A percentile compares a stretch with the other conserved stretches of the same genome.
Conservation (phyloP, 164 flowering plant genomes). For the Malania oleifera region DNA sequence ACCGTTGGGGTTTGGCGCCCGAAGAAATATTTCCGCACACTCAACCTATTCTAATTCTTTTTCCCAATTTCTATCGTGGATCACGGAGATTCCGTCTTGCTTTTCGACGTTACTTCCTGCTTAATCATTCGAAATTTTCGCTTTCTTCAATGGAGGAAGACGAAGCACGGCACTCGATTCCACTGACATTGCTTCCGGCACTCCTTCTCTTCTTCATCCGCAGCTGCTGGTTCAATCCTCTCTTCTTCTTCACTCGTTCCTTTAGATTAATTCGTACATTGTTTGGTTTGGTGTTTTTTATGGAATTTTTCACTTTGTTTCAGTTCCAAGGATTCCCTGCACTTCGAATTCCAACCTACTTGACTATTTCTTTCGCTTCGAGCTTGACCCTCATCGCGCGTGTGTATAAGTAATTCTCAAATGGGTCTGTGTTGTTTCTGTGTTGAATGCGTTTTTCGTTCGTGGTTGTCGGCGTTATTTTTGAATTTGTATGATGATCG, state of each 20-base stretch:
- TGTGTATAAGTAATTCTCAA: background rate
- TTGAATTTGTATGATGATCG: too few species aligned
- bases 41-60: too few species aligned
- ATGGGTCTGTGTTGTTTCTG: background rate
- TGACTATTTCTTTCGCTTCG: background rate
- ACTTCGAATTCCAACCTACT: too few species aligned
- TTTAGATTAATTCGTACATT: background rate
- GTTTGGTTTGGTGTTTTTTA: background rate
- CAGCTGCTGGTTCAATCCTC: background rate
- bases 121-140: background rate
- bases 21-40: too few species aligned
- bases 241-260: background rate
- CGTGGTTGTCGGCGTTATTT: too few species aligned
- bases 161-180: background rate
- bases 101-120: background rate
- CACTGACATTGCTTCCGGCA: background rate
- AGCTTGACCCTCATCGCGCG: background rate
- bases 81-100: background rate
- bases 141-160: background rate
- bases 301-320: background rate
- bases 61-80: too few species aligned
- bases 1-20: too few species aligned
- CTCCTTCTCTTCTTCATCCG: background rate
- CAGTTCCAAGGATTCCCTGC: too few species aligned
- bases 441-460: background rate